Evolutionary conservation across 179 eudicot genomes (phyloP).

Genomic region (Pouteria campechiana): DNA sequence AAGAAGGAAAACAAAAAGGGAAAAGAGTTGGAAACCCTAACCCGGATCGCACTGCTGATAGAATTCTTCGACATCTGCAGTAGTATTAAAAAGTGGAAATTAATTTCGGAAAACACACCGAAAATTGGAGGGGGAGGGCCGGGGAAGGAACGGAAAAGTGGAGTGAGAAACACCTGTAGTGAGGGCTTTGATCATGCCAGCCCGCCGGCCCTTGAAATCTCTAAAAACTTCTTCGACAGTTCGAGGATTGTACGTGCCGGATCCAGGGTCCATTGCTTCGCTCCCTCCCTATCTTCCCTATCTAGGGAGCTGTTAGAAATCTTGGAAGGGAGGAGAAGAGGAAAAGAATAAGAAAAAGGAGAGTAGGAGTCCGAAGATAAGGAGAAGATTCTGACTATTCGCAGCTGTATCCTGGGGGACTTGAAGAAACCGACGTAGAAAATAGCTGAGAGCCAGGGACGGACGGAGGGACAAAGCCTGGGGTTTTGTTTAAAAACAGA

Average conservation of each 20-base stretch:
- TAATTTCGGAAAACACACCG: neutral
- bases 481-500: too few species aligned
- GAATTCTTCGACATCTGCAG: conserved; percentile 51
- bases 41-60: conserved; percentile 62
- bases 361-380: too few species aligned
- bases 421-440: too few species aligned
- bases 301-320: too few species aligned
- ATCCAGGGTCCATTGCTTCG: conserved; percentile 30
- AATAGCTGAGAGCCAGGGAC: too few species aligned
- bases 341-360: too few species aligned
- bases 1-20: neutral
- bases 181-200: conserved; percentile 71
- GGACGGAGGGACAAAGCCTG: too few species aligned
- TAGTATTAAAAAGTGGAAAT: neutral
- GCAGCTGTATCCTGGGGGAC: too few species aligned
- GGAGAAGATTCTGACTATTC: too few species aligned
- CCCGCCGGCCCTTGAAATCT: conserved; percentile 68
- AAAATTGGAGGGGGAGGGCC: neutral
- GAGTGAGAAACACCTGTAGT: conserved; percentile 31
- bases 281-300: too few species aligned
- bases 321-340: too few species aligned
- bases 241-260: conserved; percentile 49
- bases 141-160: neutral
- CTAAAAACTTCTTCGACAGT: conserved; percentile 75
- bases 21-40: conserved; percentile 9